These are phyloP conservation scores for Pyricularia sp. DNA, from an alignment of 2,329 filamentous ascomycete species.

Conservation along the genomic window DNA sequence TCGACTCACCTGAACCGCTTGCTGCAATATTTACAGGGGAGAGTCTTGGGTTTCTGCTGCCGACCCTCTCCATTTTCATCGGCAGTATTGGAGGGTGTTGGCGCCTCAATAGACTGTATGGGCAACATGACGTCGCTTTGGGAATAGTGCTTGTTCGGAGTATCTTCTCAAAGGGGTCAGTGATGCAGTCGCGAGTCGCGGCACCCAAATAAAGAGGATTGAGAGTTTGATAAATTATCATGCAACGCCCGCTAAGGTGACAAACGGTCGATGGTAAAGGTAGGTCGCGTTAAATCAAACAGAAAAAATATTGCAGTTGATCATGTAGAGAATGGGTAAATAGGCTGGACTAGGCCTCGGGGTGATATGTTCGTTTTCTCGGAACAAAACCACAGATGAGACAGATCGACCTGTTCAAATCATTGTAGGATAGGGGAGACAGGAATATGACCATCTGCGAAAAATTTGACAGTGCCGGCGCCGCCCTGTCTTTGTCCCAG, in stretches of 20 bases:
- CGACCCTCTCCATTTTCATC: constrained; percentile 41
- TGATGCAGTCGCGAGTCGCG: background rate
- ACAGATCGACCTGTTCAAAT: background rate
- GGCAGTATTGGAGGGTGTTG: constrained; percentile 24
- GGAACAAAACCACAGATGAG: background rate
- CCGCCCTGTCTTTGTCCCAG: background rate
- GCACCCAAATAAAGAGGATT: background rate
- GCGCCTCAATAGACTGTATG: constrained; percentile 41
- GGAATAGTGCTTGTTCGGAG: background rate
- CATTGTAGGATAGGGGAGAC: background rate
- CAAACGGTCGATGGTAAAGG: background rate
- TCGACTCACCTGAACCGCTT: constrained; percentile 49
- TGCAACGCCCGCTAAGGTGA: background rate
- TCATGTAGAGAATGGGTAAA: background rate
- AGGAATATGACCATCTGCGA: background rate
- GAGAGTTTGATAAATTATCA: background rate
- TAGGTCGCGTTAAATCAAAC: background rate
- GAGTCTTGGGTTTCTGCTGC: constrained; percentile 50
- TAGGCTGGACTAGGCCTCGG: background rate
- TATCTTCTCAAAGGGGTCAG: background rate
- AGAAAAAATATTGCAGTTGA: background rate
- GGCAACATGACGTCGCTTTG: constrained; percentile 33
- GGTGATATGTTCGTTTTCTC: background rate
- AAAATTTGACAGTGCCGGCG: background rate
- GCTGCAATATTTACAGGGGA: constrained; percentile 54